Evolutionary conservation across 2,329 filamentous ascomycete genomes (phyloP).

Genomic region (Phaeophleospora eucalypticola): DNA sequence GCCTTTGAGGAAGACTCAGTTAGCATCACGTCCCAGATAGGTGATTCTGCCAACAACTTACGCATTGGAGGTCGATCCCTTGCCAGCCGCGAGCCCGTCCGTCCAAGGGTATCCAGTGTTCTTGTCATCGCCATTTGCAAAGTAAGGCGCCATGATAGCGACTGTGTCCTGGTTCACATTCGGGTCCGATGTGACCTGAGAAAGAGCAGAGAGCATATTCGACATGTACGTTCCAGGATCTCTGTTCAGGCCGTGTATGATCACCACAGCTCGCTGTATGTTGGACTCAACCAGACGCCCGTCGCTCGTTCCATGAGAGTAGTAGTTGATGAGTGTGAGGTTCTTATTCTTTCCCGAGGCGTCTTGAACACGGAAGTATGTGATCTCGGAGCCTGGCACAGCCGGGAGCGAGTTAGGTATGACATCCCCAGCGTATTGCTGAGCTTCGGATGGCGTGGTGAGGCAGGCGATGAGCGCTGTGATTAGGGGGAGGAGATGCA

Average conservation of each 20-base stretch:
- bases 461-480: background rate
- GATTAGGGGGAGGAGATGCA: background rate
- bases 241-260: slow-evolving; percentile 34
- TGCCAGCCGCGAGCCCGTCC: slow-evolving; percentile 21
- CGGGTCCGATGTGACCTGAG: slow-evolving; percentile 20
- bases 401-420: slow-evolving; percentile 29
- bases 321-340: slow-evolving; percentile 36
- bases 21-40: too few relatives aligned
- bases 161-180: slow-evolving; percentile 31
- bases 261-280: slow-evolving; percentile 33
- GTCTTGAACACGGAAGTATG: slow-evolving; percentile 33
- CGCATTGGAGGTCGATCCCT: slow-evolving; percentile 31
- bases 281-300: slow-evolving; percentile 25
- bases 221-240: slow-evolving; percentile 34
- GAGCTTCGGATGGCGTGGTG: slow-evolving; percentile 1
- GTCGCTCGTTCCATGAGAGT: slow-evolving; percentile 25
- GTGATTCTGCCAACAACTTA: too few relatives aligned
- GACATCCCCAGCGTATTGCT: slow-evolving; percentile 33
- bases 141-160: slow-evolving; percentile 34
- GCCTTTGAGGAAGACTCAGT: background rate
- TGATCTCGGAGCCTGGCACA: slow-evolving; percentile 33
- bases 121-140: slow-evolving; percentile 37
- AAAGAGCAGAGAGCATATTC: slow-evolving; percentile 32
- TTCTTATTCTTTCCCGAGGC: slow-evolving; percentile 26
- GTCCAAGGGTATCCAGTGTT: slow-evolving; percentile 33